Conservation (phyloP, 2,329 filamentous ascomycete species). For the Colletotrichum trifolii region DNA sequence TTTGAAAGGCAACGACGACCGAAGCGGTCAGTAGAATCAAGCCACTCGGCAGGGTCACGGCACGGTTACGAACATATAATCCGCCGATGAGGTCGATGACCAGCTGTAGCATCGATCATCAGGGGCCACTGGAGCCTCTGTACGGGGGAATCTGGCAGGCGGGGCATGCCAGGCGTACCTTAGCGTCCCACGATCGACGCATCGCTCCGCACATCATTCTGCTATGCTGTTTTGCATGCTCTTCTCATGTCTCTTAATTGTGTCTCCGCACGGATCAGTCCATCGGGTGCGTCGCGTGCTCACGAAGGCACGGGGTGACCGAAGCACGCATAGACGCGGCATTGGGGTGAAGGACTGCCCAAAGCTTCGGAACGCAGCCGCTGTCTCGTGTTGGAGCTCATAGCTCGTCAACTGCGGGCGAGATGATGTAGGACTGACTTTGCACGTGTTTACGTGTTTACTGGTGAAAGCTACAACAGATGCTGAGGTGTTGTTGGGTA, state of each 20-base stretch:
- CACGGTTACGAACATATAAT: conserved; percentile 11
- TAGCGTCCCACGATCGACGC: conserved; percentile 31
- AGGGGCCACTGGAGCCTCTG: conserved; percentile 28
- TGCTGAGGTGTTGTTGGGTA: neutral
- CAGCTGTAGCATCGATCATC: conserved; percentile 36
- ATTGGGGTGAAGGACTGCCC: conserved; percentile 8
- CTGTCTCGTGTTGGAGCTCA: conserved; percentile 15
- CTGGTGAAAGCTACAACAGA: neutral
- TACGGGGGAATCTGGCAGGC: conserved; percentile 31
- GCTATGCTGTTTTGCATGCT: conserved; percentile 7
- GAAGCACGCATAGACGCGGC: conserved; percentile 8
- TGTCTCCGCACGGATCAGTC: conserved; percentile 12
- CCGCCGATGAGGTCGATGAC: conserved; percentile 33
- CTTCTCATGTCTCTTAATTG: neutral
- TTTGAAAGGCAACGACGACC: neutral
- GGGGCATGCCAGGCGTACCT: conserved; percentile 26
- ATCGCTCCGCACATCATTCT: conserved; percentile 17
- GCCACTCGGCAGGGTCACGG: conserved; percentile 7
- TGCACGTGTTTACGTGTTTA: no score
- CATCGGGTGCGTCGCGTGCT: conserved; percentile 14
- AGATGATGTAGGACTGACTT: neutral
- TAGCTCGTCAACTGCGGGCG: neutral
- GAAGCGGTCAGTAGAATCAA: conserved; percentile 18
- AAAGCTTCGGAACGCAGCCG: conserved; percentile 21
- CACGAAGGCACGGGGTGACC: conserved; percentile 8